Conservation (phyloP, 148 eudicot genomes). For the Fallopia convolvulus region DNA sequence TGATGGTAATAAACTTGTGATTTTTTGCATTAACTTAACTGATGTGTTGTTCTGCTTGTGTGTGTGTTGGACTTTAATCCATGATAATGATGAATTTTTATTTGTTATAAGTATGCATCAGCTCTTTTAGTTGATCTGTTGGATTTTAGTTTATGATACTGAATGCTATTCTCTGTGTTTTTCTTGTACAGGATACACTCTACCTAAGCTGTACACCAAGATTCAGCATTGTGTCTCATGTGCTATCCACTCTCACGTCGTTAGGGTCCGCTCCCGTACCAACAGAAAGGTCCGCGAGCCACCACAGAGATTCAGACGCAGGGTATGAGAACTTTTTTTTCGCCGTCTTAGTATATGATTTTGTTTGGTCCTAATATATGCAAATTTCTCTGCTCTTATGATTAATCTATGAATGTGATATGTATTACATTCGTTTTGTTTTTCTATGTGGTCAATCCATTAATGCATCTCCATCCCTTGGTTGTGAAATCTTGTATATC, state of each 20-base stretch:
- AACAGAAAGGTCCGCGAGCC: constrained; percentile 34
- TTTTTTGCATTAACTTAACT: too few species aligned
- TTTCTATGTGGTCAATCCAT: not conserved
- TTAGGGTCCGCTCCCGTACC: constrained; percentile 33
- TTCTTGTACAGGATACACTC: constrained; percentile 22
- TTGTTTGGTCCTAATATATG: not conserved
- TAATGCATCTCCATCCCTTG: too few species aligned
- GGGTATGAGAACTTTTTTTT: constrained; percentile 17
- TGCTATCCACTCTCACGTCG: constrained; percentile 45
- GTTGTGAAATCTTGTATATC: not conserved
- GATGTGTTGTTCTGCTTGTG: too few species aligned
- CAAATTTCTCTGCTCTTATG: not conserved
- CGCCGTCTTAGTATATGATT: too few species aligned
- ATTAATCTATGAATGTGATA: not conserved
- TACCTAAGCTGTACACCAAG: constrained; percentile 38
- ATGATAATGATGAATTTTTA: too few species aligned
- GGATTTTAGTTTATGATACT: not conserved
- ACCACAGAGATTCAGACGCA: constrained; percentile 31
- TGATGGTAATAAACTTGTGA: constrained; percentile 20
- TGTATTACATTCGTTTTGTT: not conserved
- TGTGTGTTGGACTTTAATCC: too few species aligned
- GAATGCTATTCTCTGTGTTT: not conserved
- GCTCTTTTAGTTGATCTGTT: not conserved
- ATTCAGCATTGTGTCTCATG: constrained; percentile 36
- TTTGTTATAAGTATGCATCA: not conserved